Percentiles rank a stretch among this genome's conserved stretches.
Evolutionary conservation across 2,329 filamentous ascomycete genomes (phyloP).

Genomic region (Aspergillus sp.): DNA sequence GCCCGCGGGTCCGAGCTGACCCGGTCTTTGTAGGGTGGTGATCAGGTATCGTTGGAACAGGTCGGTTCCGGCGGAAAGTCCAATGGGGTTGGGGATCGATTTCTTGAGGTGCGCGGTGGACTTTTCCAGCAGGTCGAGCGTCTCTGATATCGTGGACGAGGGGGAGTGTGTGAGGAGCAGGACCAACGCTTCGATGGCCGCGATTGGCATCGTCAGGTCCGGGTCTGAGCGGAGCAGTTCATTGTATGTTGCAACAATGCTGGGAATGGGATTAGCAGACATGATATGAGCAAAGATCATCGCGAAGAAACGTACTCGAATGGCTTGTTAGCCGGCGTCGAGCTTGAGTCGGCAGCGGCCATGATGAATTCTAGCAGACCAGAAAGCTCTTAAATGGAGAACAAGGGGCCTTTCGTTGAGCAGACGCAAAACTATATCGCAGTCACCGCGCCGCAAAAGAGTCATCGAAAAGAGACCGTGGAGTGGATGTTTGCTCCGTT

Average conservation of each 20-base stretch:
- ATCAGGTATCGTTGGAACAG: constrained; percentile 94
- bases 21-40: constrained; percentile 61
- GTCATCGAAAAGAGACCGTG: constrained; percentile 24
- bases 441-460: constrained; percentile 15
- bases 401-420: constrained; percentile 7
- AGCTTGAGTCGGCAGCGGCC: constrained; percentile 26
- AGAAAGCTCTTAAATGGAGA: background rate
- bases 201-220: constrained; percentile 92
- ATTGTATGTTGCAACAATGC: constrained; percentile 66
- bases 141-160: constrained; percentile 88
- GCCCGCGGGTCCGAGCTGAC: constrained; percentile 51
- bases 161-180: constrained; percentile 76
- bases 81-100: constrained; percentile 82
- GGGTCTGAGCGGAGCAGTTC: constrained; percentile 66
- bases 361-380: constrained; percentile 21
- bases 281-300: background rate
- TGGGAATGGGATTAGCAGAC: constrained; percentile 22
- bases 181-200: constrained; percentile 89
- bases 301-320: constrained; percentile 37
- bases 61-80: constrained; percentile 88
- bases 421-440: constrained; percentile 16
- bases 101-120: constrained; percentile 76
- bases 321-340: constrained; percentile 28
- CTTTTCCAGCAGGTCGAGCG: constrained; percentile 76
- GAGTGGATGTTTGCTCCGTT: constrained; percentile 37